Evolutionary conservation across 1,284 basidiomycete genomes (phyloP).

Genomic region (Somion occarium): DNA sequence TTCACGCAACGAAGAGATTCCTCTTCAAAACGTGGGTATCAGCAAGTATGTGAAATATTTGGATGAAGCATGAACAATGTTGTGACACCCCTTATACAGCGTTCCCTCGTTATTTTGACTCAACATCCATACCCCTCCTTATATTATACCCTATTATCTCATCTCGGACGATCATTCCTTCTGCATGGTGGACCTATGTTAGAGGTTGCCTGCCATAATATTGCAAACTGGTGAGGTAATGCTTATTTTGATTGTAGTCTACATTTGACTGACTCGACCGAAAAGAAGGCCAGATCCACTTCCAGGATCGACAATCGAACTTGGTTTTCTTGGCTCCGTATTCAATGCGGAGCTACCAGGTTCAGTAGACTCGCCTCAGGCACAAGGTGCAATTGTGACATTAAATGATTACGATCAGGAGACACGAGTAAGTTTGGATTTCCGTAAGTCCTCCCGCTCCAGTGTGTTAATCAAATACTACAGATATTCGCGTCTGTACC

Average conservation of each 20-base stretch:
- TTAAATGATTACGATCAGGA: constrained; percentile 14
- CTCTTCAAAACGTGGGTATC: constrained; percentile 76
- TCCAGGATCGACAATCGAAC: constrained; percentile 61
- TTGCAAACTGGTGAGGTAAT: constrained; percentile 72
- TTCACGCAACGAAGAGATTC: constrained; percentile 74
- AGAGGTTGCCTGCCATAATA: constrained; percentile 82
- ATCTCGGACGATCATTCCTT: constrained; percentile 77
- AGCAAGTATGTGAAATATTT: constrained; percentile 78
- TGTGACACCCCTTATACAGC: constrained; percentile 43
- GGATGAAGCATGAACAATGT: no score
- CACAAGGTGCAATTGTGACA: constrained; percentile 26
- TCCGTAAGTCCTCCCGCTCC: constrained; percentile 38
- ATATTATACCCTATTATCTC: constrained; percentile 65
- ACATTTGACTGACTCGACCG: constrained; percentile 13
- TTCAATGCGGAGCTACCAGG: constrained; percentile 71
- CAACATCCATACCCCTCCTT: constrained; percentile 82
- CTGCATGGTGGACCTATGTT: constrained; percentile 74
- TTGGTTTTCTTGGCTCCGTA: constrained; percentile 79
- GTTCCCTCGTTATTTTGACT: constrained; percentile 83
- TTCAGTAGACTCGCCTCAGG: constrained; percentile 68
- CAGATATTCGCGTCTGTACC: constrained; percentile 80
- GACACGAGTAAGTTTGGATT: constrained; percentile 15
- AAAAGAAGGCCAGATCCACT: constrained; percentile 70
- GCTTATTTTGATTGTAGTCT: constrained; percentile 8
- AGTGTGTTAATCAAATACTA: constrained; percentile 26